Conservation (phyloP, 768 basidiomycete species). For the Harrya chromipes region DNA sequence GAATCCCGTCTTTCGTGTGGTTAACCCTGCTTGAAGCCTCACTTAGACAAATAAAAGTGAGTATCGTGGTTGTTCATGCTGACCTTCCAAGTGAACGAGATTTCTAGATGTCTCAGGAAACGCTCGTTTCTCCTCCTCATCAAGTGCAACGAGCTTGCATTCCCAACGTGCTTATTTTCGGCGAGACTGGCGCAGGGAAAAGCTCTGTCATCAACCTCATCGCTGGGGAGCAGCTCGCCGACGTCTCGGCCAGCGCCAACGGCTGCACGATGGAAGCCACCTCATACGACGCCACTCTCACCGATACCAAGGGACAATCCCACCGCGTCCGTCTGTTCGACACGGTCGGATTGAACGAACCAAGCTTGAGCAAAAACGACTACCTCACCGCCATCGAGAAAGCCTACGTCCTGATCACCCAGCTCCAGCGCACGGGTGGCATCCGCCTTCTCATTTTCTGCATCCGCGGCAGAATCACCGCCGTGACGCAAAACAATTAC, state of each 20-base stretch:
- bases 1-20: not conserved
- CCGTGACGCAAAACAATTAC: slow-evolving; percentile 31
- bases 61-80: not conserved
- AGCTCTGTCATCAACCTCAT: slow-evolving; percentile 43
- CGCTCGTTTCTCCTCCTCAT: slow-evolving; percentile 6
- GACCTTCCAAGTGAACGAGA: not conserved
- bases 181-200: slow-evolving; percentile 34
- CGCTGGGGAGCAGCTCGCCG: slow-evolving; percentile 24
- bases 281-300: slow-evolving; percentile 26
- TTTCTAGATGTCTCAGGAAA: slow-evolving; percentile 5
- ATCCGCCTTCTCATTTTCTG: slow-evolving; percentile 34
- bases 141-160: slow-evolving; percentile 14
- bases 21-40: not conserved
- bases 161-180: slow-evolving; percentile 40
- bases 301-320: slow-evolving; percentile 11
- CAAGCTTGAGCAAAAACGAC: slow-evolving; percentile 14
- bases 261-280: slow-evolving; percentile 37
- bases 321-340: slow-evolving; percentile 31
- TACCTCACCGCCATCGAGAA: slow-evolving; percentile 31
- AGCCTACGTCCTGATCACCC: slow-evolving; percentile 35
- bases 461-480: slow-evolving; percentile 32
- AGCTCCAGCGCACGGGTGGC: slow-evolving; percentile 30
- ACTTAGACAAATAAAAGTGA: slow-evolving; percentile 8
- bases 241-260: slow-evolving; percentile 25
- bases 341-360: slow-evolving; percentile 34